These are phyloP conservation scores for Telfairia occidentalis DNA, from an alignment of 331 rosid species.

Conservation along the genomic window DNA sequence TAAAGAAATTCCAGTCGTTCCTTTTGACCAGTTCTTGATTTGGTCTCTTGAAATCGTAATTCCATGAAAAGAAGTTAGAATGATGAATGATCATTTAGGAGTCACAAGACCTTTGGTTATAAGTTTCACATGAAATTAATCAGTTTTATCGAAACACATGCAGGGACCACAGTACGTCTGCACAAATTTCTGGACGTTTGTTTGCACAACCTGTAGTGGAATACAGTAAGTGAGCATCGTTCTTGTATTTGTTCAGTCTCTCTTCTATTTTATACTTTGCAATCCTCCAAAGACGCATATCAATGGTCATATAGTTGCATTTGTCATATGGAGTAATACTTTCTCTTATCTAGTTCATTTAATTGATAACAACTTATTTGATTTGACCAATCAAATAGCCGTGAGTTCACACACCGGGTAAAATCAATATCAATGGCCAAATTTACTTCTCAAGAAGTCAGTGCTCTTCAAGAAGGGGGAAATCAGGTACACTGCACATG, in stretches of 20 bases:
- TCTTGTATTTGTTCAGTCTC: constrained; percentile 9
- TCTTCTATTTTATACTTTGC: background rate
- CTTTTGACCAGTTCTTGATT: background rate
- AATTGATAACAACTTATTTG: constrained; percentile 16
- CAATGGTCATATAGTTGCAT: background rate
- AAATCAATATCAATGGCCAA: constrained; percentile 94
- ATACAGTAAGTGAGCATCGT: constrained; percentile 67
- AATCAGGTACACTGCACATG: constrained; percentile 52
- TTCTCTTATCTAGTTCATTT: background rate
- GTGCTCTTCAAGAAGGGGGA: constrained; percentile 91
- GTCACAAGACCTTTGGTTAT: background rate
- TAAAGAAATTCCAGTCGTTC: background rate
- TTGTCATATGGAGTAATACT: constrained; percentile 6
- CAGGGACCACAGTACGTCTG: constrained; percentile 99
- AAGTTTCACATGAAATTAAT: background rate
- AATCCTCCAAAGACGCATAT: background rate
- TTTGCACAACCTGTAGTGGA: constrained; percentile 94
- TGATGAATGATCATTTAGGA: background rate
- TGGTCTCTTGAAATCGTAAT: background rate
- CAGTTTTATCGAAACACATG: constrained; percentile 13
- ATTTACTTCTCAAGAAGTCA: constrained; percentile 91
- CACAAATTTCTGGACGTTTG: constrained; percentile 95
- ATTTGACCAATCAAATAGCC: constrained; percentile 39
- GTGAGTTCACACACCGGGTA: constrained; percentile 90
- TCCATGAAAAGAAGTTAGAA: background rate